Evolutionary conservation across 345 rosid genomes (phyloP).

Genomic region (Sisymbrium altissimum): DNA sequence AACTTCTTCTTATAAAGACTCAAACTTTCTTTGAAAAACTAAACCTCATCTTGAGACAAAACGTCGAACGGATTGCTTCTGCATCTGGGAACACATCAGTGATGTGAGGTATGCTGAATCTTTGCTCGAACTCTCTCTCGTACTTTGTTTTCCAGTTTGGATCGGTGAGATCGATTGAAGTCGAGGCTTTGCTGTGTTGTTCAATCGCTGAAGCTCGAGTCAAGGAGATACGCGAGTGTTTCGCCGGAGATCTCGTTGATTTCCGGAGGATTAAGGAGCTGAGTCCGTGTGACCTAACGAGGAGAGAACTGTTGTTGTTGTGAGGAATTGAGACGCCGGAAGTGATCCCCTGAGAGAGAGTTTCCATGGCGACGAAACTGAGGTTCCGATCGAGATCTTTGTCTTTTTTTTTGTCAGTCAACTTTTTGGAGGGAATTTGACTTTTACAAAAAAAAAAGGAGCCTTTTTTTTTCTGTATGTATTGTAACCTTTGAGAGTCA

Average conservation of each 20-base stretch:
- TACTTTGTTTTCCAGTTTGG: constrained; percentile 74
- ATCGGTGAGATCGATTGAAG: constrained; percentile 58
- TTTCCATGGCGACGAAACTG: constrained; percentile 36
- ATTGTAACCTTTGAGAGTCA: neutral
- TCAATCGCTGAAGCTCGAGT: constrained; percentile 15
- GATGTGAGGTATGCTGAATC: constrained; percentile 78
- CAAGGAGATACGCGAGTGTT: neutral
- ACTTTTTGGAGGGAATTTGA: constrained; percentile 18
- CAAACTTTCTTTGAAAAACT: neutral
- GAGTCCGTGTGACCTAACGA: constrained; percentile 25
- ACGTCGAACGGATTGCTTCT: constrained; percentile 68
- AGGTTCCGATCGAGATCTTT: constrained; percentile 20
- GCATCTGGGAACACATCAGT: constrained; percentile 70
- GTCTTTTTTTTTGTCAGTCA: constrained; percentile 5
- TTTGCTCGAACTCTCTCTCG: constrained; percentile 62
- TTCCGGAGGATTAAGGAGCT: constrained; percentile 24
- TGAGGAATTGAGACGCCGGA: constrained; percentile 6
- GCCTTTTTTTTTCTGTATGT: neutral
- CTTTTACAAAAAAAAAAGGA: neutral
- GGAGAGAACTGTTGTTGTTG: neutral
- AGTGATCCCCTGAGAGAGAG: constrained; percentile 29
- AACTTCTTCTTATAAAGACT: neutral
- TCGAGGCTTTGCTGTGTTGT: neutral
- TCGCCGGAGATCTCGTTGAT: constrained; percentile 25
- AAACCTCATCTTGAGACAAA: constrained; percentile 88